These are phyloP conservation scores for Fagus crenata DNA, from an alignment of 306 rosid genomes.

Conservation along the genomic window DNA sequence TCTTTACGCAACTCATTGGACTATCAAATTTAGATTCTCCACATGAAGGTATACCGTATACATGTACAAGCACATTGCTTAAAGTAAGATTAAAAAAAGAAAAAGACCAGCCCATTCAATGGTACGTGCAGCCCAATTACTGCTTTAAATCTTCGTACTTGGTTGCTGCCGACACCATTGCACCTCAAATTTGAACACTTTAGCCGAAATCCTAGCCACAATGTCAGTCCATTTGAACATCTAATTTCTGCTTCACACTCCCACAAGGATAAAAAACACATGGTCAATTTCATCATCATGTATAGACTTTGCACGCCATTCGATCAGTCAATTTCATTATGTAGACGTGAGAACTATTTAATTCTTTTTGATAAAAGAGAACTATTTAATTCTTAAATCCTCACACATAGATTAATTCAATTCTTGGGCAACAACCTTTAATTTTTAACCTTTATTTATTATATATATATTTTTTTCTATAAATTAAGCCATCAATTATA, in stretches of 20 bases:
- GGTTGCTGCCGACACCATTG: conserved; percentile 30
- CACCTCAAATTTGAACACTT: neutral
- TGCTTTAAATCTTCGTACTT: conserved; percentile 8
- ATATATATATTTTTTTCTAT: neutral
- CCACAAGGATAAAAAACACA: neutral
- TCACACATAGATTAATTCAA: too few species aligned
- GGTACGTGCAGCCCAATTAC: neutral
- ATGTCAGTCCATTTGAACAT: neutral
- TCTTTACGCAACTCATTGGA: too few species aligned
- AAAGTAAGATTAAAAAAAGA: conserved; percentile 25
- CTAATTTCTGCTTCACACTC: neutral
- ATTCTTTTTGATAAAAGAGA: too few species aligned
- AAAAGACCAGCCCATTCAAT: conserved; percentile 28
- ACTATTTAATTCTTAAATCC: neutral
- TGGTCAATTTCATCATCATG: neutral
- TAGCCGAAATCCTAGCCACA: conserved; percentile 9
- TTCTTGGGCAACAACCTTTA: too few species aligned
- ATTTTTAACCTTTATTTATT: neutral
- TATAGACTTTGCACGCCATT: neutral
- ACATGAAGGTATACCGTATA: conserved; percentile 8
- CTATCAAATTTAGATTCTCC: conserved; percentile 9
- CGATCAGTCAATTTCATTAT: neutral
- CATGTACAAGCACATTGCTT: conserved; percentile 21
- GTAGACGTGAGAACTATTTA: neutral
- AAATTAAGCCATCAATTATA: neutral